Base-by-base conservation (phyloP, 2,329 filamentous ascomycete genomes). In the Tricladium varicosporioides region DNA sequence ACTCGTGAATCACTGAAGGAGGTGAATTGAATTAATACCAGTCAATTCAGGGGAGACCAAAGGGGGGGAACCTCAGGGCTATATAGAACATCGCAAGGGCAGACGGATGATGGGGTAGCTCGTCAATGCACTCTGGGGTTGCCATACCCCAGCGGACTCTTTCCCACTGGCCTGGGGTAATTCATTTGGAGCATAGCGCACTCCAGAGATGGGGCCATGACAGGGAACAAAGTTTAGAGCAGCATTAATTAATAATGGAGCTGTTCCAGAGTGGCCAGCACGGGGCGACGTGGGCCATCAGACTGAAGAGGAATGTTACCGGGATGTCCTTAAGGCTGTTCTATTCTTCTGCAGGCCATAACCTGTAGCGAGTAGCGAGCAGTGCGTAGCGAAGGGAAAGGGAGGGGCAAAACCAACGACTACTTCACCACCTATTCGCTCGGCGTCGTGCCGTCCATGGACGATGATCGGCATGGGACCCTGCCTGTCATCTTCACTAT, bases 51-150 rank as follows among this genome's bases (percentile, higher is more conserved):
- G 33, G 14, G n/a, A 46, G 22, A 47, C 8, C 14, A 27, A 15
- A 45, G 22, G 48, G 11, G 46, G 31, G 2, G 43, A 42, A 47
- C 5, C 5, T 22, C 9, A 16, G 11, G 19, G 15, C 55, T 16
- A 16, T 16, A 46, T 16, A 46, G 43, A 18, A 46, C 43, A 46
- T 22, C 10, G n/a, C 43, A 22, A 54, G 56, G 53, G 51, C 32
- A 46, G 49, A 49, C 57, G 57, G 60, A 61, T 61, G 57, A 59
- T 59, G 59, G 48, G 48, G 54, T 60, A 58, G 54, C 46, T 56
- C 50, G 46, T 57, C 51, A 16, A 58, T 58, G 57, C 60, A 52
- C 48, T 57, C 60, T 52, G 60, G 60, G 60, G 60, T 53, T 46
- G 18, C 15, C 16, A 10, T 46, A 2, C 10, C 43, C 15, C 10